These are phyloP conservation scores for Lentinula boryana DNA, from an alignment of 768 basidiomycete species.

Conservation along the genomic window DNA sequence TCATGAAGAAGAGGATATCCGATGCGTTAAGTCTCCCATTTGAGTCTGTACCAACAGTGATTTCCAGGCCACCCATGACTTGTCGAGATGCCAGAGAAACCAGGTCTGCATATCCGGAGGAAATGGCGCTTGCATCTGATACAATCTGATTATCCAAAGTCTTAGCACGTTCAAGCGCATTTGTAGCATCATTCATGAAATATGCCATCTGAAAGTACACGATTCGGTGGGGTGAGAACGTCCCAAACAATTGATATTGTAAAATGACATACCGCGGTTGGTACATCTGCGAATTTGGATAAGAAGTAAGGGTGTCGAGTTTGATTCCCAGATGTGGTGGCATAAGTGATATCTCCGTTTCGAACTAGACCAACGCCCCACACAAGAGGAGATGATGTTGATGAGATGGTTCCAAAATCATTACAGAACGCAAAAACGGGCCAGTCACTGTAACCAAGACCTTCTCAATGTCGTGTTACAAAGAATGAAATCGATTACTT, in stretches of 20 bases:
- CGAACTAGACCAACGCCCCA: constrained; percentile 8
- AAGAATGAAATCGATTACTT: neutral
- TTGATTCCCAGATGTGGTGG: neutral
- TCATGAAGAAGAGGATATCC: constrained; percentile 43
- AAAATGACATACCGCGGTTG: constrained; percentile 1
- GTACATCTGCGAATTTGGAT: neutral
- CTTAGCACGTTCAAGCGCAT: constrained; percentile 27
- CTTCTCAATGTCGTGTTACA: neutral
- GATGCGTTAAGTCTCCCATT: constrained; percentile 26
- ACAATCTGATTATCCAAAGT: constrained; percentile 33
- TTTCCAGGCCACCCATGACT: constrained; percentile 38
- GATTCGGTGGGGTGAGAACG: neutral
- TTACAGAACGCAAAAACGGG: constrained; percentile 38
- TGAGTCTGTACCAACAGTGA: constrained; percentile 29
- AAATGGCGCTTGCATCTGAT: constrained; percentile 29
- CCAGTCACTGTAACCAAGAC: constrained; percentile 25
- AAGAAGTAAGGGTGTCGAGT: constrained; percentile 7
- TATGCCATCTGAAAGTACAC: neutral
- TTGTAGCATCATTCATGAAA: constrained; percentile 25
- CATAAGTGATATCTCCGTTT: neutral
- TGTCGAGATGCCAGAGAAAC: constrained; percentile 38
- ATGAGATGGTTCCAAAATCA: constrained; percentile 28
- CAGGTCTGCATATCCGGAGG: constrained; percentile 33
- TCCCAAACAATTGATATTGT: neutral
- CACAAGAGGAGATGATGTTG: constrained; percentile 2